Evolutionary conservation across 2,329 filamentous ascomycete genomes (phyloP), one percentile per base, ranked within the genome.

Genomic region (Ophiostoma montium): DNA sequence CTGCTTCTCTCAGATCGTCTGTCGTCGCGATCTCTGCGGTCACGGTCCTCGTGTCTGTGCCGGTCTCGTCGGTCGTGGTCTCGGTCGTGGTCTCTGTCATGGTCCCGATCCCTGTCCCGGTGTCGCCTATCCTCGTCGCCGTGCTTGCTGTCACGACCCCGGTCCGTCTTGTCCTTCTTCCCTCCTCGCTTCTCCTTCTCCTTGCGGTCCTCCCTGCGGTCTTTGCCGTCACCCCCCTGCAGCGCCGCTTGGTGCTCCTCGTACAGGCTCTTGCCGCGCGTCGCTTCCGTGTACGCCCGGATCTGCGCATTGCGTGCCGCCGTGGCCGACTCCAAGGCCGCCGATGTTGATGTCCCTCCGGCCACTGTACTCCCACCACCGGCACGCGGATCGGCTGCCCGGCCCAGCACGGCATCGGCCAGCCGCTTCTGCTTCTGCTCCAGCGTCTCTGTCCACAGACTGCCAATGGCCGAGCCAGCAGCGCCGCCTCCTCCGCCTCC

Each of bases 361-460:
- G 70, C 71, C 54, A 75, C 75, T 57, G 76, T 7, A n/a, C 30
- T 72, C 43, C 6, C 15, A 3, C 9, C 12, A 10, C 21, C 39
- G 21, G 65, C 65, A 30, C 78, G 71, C 57, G 53, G 48, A 3
- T 70, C 65, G 23, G 67, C 66, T 16, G 67, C 67, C 3, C 89
- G 77, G 0, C 89, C 89, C 57, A 95, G 75, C 11, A 94, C 84
- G 48, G 92, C 79, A 61, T 94, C 80, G 57, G 84, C 81, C 19
- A 95, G 66, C 35, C 86, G 75, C 63, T 83, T 81, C 51, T 85
- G 78, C 63, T 94, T 94, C 65, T 95, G 77, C 61, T 90, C 85
- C 0, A 87, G 85, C 9, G 87, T 95, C 64, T 96, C 90, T 1
- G 86, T 89, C 90, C 90, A 96, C 39, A 90, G 78, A 19, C 78